Base-by-base conservation (phyloP, 495 filamentous ascomycete species). In the Staphylotrichum tortipilum region DNA sequence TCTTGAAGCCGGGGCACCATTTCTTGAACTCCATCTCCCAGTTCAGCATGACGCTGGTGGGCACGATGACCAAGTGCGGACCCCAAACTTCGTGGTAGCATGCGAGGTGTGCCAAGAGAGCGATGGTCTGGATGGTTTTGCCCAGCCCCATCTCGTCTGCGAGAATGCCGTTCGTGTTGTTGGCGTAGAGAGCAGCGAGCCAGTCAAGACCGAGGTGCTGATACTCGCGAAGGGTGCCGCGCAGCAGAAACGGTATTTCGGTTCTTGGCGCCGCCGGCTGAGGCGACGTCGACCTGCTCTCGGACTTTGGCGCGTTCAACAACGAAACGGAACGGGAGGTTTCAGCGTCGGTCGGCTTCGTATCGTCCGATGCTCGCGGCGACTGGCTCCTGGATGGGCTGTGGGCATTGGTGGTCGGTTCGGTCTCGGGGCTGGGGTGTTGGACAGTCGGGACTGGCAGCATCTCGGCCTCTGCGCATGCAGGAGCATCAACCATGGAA, bases 11-110 rank as follows among this genome's bases (percentile, higher is more conserved):
- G 11, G 94, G 94, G 42, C 88, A 89, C 83, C 89, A 99, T 66
- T 97, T 97, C 61, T 97, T 97, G 76, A 99, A 99, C 66, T 99
- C 94, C 84, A 95, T 96, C 64, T 97, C 94, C 94, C 94, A 99
- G 63, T 99, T 99, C 44, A 99, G 81, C 76, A 99, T 95, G 24
- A 99, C 94, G 68, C 89, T 95, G 8, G 94, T 97, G 2, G 94
- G 94, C 7, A 99, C 94, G 53, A 99, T 85, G 31, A 99, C 85
- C 18, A 99, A 71, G 73, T 99, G 94, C 0, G 94, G 88, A 0
- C 94, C 94, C 94, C 94, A 99, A 22, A 90, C 81, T 60, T 88
- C 81, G 63, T 94, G 85, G 49, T 94, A 75, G 45, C 89, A 89
- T 19, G 94, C 94, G 30, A 99, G 77, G 64, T 97, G 91, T 14